Evolutionary conservation across 495 filamentous ascomycete genomes (phyloP).

Genomic region (Chaetomium fimeti): DNA sequence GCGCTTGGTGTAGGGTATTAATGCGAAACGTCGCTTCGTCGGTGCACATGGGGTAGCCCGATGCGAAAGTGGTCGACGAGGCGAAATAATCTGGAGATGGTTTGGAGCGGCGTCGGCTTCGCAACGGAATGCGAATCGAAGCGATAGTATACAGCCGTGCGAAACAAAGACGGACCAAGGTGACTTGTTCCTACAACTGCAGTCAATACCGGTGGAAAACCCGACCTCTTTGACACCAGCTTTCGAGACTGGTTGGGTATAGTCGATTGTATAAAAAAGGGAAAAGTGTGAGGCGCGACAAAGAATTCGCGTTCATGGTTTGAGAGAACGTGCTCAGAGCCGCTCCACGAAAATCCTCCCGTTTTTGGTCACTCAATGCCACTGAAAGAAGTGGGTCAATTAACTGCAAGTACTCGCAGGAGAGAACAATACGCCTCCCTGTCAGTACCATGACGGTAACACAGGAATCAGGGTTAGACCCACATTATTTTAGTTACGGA

Average conservation of each 20-base stretch:
- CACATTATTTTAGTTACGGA: slow-evolving; percentile 1
- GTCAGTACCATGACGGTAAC: too few species aligned
- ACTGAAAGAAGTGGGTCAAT: not conserved
- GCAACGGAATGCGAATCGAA: not conserved
- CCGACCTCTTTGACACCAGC: not conserved
- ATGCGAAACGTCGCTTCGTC: not conserved
- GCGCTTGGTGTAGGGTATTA: not conserved
- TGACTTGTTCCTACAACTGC: not conserved
- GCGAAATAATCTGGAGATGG: not conserved
- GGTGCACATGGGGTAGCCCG: slow-evolving; percentile 9
- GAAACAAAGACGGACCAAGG: slow-evolving; percentile 2
- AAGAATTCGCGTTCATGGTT: slow-evolving; percentile 3
- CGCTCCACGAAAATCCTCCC: not conserved
- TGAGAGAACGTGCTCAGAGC: not conserved
- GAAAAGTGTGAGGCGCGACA: slow-evolving; percentile 1
- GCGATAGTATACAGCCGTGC: not conserved
- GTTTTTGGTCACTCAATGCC: not conserved
- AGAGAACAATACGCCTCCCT: not conserved
- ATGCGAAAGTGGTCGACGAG: not conserved
- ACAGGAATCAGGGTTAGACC: not conserved
- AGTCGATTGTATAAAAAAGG: not conserved
- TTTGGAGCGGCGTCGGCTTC: not conserved
- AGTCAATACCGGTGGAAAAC: not conserved
- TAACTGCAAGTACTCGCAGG: not conserved
- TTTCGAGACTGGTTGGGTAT: not conserved